These are phyloP conservation scores for Syncephalis fuscata DNA, from an alignment of 371 early-diverging fungal species.

Conservation along the genomic window DNA sequence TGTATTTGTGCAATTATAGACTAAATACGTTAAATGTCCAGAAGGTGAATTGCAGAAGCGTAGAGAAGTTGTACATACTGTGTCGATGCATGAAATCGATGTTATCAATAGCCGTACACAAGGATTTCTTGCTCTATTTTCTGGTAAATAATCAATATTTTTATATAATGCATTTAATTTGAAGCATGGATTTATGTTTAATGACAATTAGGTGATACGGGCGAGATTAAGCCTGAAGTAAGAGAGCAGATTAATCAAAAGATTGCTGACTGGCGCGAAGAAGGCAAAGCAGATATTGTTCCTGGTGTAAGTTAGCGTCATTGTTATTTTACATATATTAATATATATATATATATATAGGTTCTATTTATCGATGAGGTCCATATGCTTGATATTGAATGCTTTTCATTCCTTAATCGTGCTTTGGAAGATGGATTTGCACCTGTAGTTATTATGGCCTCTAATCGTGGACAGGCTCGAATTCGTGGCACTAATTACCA, in stretches of 20 bases:
- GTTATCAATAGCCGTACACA: conserved; percentile 97
- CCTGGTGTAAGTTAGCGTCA: conserved; percentile 62
- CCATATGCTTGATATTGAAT: conserved; percentile 98
- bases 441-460: conserved; percentile 97
- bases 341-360: conserved; percentile 6
- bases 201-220: conserved; percentile 90
- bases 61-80: conserved; percentile 90
- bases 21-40: conserved; percentile 95
- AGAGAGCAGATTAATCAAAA: conserved; percentile 97
- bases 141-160: too few species aligned
- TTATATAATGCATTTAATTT: not conserved
- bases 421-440: conserved; percentile 90
- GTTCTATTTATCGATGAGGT: conserved; percentile 98
- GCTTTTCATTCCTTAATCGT: conserved; percentile 96
- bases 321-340: not conserved
- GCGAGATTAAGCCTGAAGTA: conserved; percentile 95
- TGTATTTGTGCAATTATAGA: conserved; percentile 18
- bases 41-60: conserved; percentile 98
- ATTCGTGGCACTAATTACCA: conserved; percentile 91
- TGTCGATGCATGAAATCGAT: conserved; percentile 98
- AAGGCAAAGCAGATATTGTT: conserved; percentile 96
- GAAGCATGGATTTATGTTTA: too few species aligned
- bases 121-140: conserved; percentile 93
- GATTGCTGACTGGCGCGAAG: conserved; percentile 97
- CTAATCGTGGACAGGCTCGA: conserved; percentile 85